Evolutionary conservation across 768 basidiomycete genomes (phyloP).

Genomic region (Termitomyces sp.): DNA sequence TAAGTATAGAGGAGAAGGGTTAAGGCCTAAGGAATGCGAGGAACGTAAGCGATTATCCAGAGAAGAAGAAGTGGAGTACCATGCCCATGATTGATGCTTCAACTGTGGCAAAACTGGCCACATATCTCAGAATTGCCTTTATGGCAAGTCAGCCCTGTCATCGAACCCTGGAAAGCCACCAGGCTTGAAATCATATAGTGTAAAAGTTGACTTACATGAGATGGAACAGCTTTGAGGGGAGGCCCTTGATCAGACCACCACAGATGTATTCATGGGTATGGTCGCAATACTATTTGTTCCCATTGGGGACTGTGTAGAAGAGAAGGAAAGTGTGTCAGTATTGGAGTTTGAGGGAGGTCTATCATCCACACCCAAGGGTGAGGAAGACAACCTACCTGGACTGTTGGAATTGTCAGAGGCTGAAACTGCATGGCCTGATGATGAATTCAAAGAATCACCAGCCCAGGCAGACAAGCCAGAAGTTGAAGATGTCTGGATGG

Average conservation of each 20-base stretch:
- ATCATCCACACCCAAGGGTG: too few relatives aligned
- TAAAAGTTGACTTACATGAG: background rate
- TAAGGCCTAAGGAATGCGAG: background rate
- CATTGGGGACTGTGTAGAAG: too few relatives aligned
- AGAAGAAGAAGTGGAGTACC: slow-evolving; percentile 5
- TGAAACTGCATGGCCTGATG: too few relatives aligned
- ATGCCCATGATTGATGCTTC: slow-evolving; percentile 5
- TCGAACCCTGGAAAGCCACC: background rate
- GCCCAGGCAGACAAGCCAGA: too few relatives aligned
- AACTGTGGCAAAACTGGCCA: slow-evolving; percentile 5
- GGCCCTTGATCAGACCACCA: background rate
- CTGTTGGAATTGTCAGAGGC: too few relatives aligned
- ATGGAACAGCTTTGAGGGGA: background rate
- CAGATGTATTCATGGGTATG: background rate
- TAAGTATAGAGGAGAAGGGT: background rate
- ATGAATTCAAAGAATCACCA: too few relatives aligned
- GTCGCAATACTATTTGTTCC: background rate
- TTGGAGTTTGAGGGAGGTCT: too few relatives aligned
- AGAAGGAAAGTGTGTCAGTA: too few relatives aligned
- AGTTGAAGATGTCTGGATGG: too few relatives aligned
- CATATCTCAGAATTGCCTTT: background rate
- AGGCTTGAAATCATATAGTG: background rate
- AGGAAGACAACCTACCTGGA: background rate
- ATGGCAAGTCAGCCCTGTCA: background rate
- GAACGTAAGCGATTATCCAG: background rate